phyloP scores from a whole-genome alignment of 768 basidiomycete genomes.

The Baorangia bicolor region DNA sequence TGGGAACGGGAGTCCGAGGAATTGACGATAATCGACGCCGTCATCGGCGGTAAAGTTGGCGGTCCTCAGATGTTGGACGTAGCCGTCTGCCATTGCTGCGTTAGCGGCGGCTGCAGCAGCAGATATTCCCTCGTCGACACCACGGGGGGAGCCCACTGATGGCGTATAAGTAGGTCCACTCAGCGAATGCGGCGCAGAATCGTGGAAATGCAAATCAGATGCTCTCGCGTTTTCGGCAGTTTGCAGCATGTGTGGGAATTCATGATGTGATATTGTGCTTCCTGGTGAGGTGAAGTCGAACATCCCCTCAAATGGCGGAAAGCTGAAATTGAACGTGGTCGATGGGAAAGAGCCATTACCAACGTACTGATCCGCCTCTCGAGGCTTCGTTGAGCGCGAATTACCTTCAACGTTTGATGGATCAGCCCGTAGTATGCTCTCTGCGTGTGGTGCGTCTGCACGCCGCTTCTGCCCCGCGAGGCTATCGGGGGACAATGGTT shows the following conservation, averaged over 20 bases:
- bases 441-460: slow-evolving; percentile 77
- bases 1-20: slow-evolving; percentile 67
- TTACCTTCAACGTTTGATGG: slow-evolving; percentile 54
- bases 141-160: slow-evolving; percentile 31
- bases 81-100: slow-evolving; percentile 70
- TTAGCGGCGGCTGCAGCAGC: slow-evolving; percentile 64
- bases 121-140: slow-evolving; percentile 53
- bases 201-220: slow-evolving; percentile 32
- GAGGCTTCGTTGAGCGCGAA: slow-evolving; percentile 27
- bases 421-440: slow-evolving; percentile 79
- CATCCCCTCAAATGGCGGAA: slow-evolving; percentile 61
- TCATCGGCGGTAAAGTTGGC: slow-evolving; percentile 56
- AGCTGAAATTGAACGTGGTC: slow-evolving; percentile 70
- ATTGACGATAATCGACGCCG: slow-evolving; percentile 55
- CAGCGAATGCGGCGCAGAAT: slow-evolving; percentile 32
- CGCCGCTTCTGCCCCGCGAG: slow-evolving; percentile 73
- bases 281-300: slow-evolving; percentile 48
- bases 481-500: slow-evolving; percentile 64
- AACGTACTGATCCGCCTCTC: slow-evolving; percentile 42
- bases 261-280: slow-evolving; percentile 36
- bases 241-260: slow-evolving; percentile 35
- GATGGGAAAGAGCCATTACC: slow-evolving; percentile 59
- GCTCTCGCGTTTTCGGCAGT: slow-evolving; percentile 27
- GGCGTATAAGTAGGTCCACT: slow-evolving; percentile 36
- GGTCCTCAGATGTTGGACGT: slow-evolving; percentile 58